These are phyloP conservation scores for Picochlorum sp. DNA, from an alignment of 139 green algal species.

Conservation along the genomic window DNA sequence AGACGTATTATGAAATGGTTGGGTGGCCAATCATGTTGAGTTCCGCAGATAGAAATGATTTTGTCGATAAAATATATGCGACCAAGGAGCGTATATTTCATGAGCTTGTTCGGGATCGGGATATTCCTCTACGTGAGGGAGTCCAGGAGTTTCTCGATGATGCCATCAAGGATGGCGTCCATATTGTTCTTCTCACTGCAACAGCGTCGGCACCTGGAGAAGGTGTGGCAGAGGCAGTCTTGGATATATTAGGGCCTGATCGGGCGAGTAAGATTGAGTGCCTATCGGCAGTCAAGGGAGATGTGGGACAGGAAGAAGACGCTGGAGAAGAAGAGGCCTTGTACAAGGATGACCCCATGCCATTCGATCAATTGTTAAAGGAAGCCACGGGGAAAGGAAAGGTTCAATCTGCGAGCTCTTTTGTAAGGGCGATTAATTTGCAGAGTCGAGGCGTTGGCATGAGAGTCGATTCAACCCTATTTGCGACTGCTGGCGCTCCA, in stretches of 20 bases:
- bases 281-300: not conserved
- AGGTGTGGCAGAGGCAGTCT: conserved; percentile 10
- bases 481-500: conserved; percentile 12
- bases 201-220: conserved; percentile 22
- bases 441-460: conserved; percentile 19
- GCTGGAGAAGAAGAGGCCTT: not conserved
- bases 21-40: conserved; percentile 39
- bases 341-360: not conserved
- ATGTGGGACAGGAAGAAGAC: not conserved
- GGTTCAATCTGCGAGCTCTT: conserved; percentile 15
- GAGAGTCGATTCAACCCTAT: conserved; percentile 22
- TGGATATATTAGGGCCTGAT: conserved; percentile 20
- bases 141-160: conserved; percentile 31
- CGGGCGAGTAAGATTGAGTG: conserved; percentile 6
- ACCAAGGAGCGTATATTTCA: conserved; percentile 31
- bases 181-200: conserved; percentile 16
- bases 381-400: conserved; percentile 17
- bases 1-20: conserved; percentile 13
- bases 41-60: conserved; percentile 20
- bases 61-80: conserved; percentile 33
- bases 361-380: conserved; percentile 20
- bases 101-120: conserved; percentile 27
- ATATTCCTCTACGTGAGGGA: conserved; percentile 31
- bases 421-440: conserved; percentile 27
- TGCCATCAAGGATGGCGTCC: conserved; percentile 18